Base-by-base conservation (phyloP, 305 asterid genomes). In the Fraxinus greggii region DNA sequence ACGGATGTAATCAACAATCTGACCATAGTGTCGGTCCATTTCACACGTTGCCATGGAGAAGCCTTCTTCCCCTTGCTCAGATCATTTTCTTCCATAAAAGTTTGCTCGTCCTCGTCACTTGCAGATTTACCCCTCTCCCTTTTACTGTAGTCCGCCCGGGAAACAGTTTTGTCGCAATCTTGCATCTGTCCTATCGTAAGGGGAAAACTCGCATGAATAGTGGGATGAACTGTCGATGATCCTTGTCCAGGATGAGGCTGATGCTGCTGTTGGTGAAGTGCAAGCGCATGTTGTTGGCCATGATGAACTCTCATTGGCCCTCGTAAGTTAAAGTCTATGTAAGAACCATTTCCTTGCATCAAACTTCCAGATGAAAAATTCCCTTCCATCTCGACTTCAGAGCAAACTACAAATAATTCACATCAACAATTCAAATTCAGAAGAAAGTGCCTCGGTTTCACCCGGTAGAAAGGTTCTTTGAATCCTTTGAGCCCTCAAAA, bases 1-100 rank as follows among this genome's bases (percentile, higher is more conserved):
- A 94, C 97, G 6, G 98, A 92, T 0, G 97, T 94, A 5, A 94
- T 90, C 21, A 94, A 83, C 79, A 94, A 82, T 83, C 92, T 86
- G 19, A 94, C 98, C 98, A 94, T 94, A 6, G 79, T 13, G 80
- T 92, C 97, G 0, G 97, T 91, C 98, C 98, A 94, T 79, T 94
- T 94, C 80, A 94, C 97, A 33, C 98, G 95, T 12, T 92, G 97
- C 98, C 98, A 94, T 0, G 88, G 87, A 15, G 97, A 86, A 3
- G 88, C 78, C 83, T 92, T 94, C 85, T 92, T 91, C 78, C 91
- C 95, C 84, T 85, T 89, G 86, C 76, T 70, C 24, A 78, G 80
- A 80, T 88, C 90, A 72, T 82, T 85, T 36, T 89, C 97, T 61
- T 92, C 95, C 0, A 80, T 77, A 63, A 83, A 88, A 85, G 89